Conservation (phyloP, 768 basidiomycete species). For the Leccinum aurantiacum region DNA sequence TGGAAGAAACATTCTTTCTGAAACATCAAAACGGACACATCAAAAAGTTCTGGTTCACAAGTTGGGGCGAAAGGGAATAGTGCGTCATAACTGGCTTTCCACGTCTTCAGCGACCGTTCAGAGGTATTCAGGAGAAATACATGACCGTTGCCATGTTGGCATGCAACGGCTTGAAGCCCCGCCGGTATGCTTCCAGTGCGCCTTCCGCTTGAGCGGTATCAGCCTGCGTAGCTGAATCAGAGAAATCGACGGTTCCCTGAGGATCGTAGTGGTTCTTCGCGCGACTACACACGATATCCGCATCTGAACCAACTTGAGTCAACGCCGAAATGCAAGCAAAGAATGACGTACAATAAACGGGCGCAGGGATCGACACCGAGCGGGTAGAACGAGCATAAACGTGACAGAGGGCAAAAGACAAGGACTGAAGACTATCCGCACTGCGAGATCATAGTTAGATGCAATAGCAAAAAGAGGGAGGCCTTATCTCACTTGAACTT, state of each 20-base stretch:
- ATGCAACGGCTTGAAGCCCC: slow-evolving; percentile 58
- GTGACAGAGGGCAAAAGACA: slow-evolving; percentile 77
- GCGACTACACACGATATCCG: slow-evolving; percentile 73
- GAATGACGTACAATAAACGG: slow-evolving; percentile 66
- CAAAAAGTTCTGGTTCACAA: neutral
- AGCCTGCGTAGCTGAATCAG: slow-evolving; percentile 54
- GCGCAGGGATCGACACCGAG: slow-evolving; percentile 80
- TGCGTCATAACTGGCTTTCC: neutral
- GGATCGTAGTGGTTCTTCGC: slow-evolving; percentile 83
- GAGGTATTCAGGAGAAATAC: slow-evolving; percentile 51
- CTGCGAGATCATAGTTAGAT: slow-evolving; percentile 33
- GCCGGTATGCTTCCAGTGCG: slow-evolving; percentile 48
- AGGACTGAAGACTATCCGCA: slow-evolving; percentile 64
- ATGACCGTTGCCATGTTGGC: slow-evolving; percentile 48
- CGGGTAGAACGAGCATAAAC: slow-evolving; percentile 80
- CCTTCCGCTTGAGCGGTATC: slow-evolving; percentile 42
- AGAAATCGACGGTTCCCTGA: slow-evolving; percentile 52
- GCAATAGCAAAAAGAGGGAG: neutral
- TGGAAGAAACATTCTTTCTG: neutral
- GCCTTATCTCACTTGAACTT: slow-evolving; percentile 48
- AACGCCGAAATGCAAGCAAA: neutral
- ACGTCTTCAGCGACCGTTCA: neutral
- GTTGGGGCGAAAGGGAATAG: neutral
- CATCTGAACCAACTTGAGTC: slow-evolving; percentile 46
- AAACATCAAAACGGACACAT: neutral